Base-by-base conservation (phyloP, 2,329 filamentous ascomycete species). In the Thyridium curvatum region DNA sequence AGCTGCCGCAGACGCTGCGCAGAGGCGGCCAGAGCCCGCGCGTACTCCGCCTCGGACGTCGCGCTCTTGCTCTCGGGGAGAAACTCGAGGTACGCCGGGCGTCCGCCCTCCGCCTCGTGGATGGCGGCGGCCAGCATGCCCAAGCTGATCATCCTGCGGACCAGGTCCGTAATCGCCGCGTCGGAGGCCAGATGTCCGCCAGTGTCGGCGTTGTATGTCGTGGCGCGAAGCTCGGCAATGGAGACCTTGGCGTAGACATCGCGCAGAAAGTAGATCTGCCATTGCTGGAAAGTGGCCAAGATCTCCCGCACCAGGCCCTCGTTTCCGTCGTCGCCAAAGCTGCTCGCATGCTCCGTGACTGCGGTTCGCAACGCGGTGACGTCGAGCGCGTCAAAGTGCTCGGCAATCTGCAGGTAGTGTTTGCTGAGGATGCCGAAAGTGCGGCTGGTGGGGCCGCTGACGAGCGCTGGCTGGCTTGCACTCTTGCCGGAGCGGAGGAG, bases 211-310 rank as follows among this genome's bases (percentile, higher is more conserved):
- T 68, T 77, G 37, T 66, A 63, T 0, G 78, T 81, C 32, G 61
- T 57, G 17, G 58, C 49, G 32, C 70, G 67, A 15, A 82, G 58
- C 49, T 78, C 69, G 14, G 68, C 50, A 26, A 82, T 65, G 13
- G 73, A 71, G 28, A 82, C 64, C 45, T 75, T 74, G 38, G 64
- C 66, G 55, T 91, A 96, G 4, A 86, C 80, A 38, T 77, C 74
- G 33, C 82, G 79, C 18, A 97, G 69, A 42, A 79, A 79, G 28
- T 83, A 68, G 41, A 97, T 77, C 43, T 85, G 81, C 66, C 84
- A 88, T 50, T 81, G 79, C 49, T 85, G 79, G 54, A 90, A 86
- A 9, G 84, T 79, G 15, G 74, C 66, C 30, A 84, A 58, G 10
- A 91, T 81, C 55, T 87, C 79, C 4, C 68, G 64, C 12, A 94